phyloP scores from a whole-genome alignment of 2,329 filamentous ascomycete genomes.

The Xylariales sp. region DNA sequence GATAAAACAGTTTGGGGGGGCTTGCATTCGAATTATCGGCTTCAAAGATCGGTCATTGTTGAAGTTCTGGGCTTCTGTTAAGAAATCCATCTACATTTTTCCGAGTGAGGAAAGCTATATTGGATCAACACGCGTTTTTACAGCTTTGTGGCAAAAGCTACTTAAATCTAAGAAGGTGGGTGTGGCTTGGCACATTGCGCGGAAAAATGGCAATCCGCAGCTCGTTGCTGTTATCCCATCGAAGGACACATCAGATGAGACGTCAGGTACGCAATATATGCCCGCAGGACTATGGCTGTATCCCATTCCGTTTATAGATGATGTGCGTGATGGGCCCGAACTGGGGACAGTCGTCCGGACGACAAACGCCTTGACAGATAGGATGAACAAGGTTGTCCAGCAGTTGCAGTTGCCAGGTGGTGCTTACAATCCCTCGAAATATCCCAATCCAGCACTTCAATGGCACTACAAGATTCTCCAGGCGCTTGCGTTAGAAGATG shows the following conservation, averaged over 20 bases:
- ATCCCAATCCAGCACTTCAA: constrained; percentile 91
- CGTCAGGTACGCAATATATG: constrained; percentile 73
- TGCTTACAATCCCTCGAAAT: constrained; percentile 84
- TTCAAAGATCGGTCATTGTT: constrained; percentile 86
- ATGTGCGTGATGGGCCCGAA: constrained; percentile 81
- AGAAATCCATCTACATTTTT: constrained; percentile 92
- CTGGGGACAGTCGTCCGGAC: constrained; percentile 63
- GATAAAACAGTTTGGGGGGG: constrained; percentile 83
- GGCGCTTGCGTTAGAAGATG: constrained; percentile 89
- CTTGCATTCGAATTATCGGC: constrained; percentile 87
- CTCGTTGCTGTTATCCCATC: constrained; percentile 87
- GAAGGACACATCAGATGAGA: constrained; percentile 71
- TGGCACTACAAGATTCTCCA: constrained; percentile 98
- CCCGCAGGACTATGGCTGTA: constrained; percentile 91
- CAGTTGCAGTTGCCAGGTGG: constrained; percentile 90
- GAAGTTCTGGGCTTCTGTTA: constrained; percentile 85
- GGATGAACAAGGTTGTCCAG: constrained; percentile 84
- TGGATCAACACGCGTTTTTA: constrained; percentile 92
- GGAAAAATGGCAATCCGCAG: constrained; percentile 81
- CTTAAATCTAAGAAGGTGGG: constrained; percentile 82
- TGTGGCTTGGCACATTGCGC: constrained; percentile 88
- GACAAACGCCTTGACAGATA: constrained; percentile 78
- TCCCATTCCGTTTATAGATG: constrained; percentile 88
- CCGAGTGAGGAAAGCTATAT: constrained; percentile 91
- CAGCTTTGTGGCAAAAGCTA: constrained; percentile 89